phyloP scores from a whole-genome alignment of 2,329 filamentous ascomycete genomes.

The Penicillium capsulatum region DNA sequence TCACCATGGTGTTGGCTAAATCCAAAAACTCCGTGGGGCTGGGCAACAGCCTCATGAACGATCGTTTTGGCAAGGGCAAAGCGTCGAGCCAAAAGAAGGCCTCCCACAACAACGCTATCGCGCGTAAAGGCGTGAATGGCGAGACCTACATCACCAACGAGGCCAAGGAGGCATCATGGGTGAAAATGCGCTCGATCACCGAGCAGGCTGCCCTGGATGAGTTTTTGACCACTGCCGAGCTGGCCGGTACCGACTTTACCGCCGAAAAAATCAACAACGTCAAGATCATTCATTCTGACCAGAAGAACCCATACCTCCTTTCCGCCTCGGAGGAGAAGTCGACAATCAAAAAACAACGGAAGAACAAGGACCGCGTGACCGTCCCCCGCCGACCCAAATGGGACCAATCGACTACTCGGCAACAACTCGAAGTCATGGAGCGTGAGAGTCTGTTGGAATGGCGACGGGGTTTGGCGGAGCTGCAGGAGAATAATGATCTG shows the following conservation, averaged over 20 bases:
- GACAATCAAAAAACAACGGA: slow-evolving; percentile 73
- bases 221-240: slow-evolving; percentile 89
- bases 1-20: slow-evolving; percentile 72
- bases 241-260: slow-evolving; percentile 98
- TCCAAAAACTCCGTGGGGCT: slow-evolving; percentile 93
- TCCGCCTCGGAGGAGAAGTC: slow-evolving; percentile 78
- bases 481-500: slow-evolving; percentile 90
- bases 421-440: slow-evolving; percentile 75
- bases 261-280: slow-evolving; percentile 99
- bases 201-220: slow-evolving; percentile 96
- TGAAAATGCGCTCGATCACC: slow-evolving; percentile 98
- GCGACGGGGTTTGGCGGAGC: slow-evolving; percentile 82
- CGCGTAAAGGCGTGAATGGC: slow-evolving; percentile 68
- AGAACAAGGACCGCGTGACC: slow-evolving; percentile 73
- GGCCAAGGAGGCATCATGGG: slow-evolving; percentile 87
- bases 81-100: slow-evolving; percentile 74
- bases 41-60: slow-evolving; percentile 97
- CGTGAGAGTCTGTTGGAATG: slow-evolving; percentile 78
- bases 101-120: slow-evolving; percentile 60
- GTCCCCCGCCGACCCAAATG: slow-evolving; percentile 86
- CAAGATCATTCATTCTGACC: slow-evolving; percentile 96
- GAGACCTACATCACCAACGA: slow-evolving; percentile 90
- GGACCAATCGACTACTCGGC: slow-evolving; percentile 78
- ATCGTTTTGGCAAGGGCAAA: slow-evolving; percentile 93
- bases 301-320: slow-evolving; percentile 90